Percentiles rank a stretch among this genome's conserved stretches.
phyloP scores from a whole-genome alignment of 2,329 filamentous ascomycete genomes.

The Neofusicoccum ribis region DNA sequence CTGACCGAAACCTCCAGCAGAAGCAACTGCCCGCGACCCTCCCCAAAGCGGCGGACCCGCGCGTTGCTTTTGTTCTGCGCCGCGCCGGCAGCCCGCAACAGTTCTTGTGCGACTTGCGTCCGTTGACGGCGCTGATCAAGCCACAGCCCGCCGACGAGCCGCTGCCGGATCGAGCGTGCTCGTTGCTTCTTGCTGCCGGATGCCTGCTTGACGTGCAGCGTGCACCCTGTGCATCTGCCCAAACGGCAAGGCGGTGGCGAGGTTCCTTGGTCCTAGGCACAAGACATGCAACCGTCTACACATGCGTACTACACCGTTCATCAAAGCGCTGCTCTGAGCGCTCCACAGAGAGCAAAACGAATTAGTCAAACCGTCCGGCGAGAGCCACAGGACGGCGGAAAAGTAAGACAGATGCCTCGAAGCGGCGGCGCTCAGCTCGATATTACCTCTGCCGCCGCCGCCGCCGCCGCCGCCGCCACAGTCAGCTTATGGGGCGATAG shows the following conservation, averaged over 20 bases:
- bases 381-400: background rate
- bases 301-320: background rate
- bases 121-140: background rate
- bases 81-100: constrained; percentile 1
- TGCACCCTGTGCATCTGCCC: background rate
- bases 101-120: background rate
- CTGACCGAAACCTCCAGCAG: constrained; percentile 3
- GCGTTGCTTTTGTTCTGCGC: constrained; percentile 9
- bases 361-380: background rate
- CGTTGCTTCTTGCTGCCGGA: background rate
- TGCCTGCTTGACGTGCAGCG: constrained; percentile 8
- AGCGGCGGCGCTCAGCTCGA: background rate
- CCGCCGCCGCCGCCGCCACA: constrained; percentile 1
- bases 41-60: background rate
- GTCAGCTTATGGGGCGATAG: background rate
- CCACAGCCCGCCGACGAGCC: constrained; percentile 4
- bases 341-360: constrained; percentile 1
- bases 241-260: background rate
- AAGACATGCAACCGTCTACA: constrained; percentile 2
- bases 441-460: background rate
- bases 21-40: background rate
- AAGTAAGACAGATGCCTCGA: constrained; percentile 1
- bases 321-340: constrained; percentile 1
- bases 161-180: background rate
- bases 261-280: background rate